Evolutionary conservation across 805 yeast genomes (phyloP).

Genomic region (Saccharomycopsis fibuligera): DNA sequence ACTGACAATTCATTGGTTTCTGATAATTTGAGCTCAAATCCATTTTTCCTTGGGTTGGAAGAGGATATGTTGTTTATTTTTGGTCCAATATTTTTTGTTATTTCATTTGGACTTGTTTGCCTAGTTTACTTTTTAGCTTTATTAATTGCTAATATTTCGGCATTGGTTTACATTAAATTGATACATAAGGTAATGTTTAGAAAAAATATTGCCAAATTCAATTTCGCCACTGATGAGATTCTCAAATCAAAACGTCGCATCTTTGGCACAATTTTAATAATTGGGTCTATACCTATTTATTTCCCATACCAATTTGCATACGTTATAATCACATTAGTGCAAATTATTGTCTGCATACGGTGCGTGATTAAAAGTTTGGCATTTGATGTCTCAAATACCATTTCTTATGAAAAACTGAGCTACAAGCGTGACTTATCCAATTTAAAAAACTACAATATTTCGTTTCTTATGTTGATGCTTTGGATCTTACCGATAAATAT

Average conservation of each 20-base stretch:
- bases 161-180: constrained; percentile 2
- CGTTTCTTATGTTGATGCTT: constrained; percentile 59
- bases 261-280: constrained; percentile 33
- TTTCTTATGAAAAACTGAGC: constrained; percentile 6
- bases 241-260: constrained; percentile 27
- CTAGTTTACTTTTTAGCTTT: constrained; percentile 29
- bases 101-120: constrained; percentile 40
- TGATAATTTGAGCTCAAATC: constrained; percentile 37
- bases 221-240: constrained; percentile 15
- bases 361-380: constrained; percentile 18
- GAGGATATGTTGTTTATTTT: constrained; percentile 45
- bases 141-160: constrained; percentile 15
- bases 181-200: constrained; percentile 1
- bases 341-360: constrained; percentile 45
- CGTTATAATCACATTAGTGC: constrained; percentile 52
- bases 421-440: constrained; percentile 22
- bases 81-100: constrained; percentile 49
- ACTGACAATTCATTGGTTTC: constrained; percentile 36
- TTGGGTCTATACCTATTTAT: constrained; percentile 48
- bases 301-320: constrained; percentile 81
- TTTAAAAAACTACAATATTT: constrained; percentile 52
- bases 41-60: constrained; percentile 63
- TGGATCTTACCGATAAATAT: constrained; percentile 76
- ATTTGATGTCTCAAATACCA: constrained; percentile 8
- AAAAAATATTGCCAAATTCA: not conserved